Conservation (phyloP, 495 filamentous ascomycete genomes). For the Trichoderma orchidacearum region DNA sequence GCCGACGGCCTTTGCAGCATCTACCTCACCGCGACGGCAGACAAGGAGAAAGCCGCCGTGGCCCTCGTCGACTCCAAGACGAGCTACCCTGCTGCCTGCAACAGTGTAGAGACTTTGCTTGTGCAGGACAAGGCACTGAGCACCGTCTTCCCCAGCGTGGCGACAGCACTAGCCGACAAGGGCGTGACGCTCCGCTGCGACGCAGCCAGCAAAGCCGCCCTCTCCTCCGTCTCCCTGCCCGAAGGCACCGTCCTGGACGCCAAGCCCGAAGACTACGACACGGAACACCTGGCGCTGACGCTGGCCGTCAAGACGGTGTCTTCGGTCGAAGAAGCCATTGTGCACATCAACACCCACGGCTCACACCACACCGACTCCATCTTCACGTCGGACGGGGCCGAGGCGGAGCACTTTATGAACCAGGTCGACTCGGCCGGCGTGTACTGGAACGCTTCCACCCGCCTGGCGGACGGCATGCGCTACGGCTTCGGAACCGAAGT, state of each 20-base stretch:
- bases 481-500: conserved; percentile 98
- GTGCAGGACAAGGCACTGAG: conserved; percentile 60
- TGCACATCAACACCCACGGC: conserved; percentile 81
- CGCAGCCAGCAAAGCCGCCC: conserved; percentile 42
- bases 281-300: conserved; percentile 77
- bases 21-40: conserved; percentile 74
- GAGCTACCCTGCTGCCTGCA: conserved; percentile 93
- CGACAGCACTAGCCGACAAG: conserved; percentile 53
- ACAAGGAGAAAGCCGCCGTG: conserved; percentile 53
- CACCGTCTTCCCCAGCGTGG: conserved; percentile 57
- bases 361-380: conserved; percentile 95
- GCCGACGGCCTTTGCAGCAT: conserved; percentile 88
- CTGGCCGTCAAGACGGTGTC: conserved; percentile 74
- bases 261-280: conserved; percentile 58
- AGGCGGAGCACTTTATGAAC: conserved; percentile 68
- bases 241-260: conserved; percentile 43
- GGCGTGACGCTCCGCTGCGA: conserved; percentile 85
- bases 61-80: conserved; percentile 87
- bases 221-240: conserved; percentile 28
- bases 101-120: conserved; percentile 78
- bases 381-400: conserved; percentile 48
- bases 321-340: conserved; percentile 53
- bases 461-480: conserved; percentile 92
- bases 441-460: conserved; percentile 91
- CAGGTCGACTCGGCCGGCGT: conserved; percentile 82